Conservation (phyloP, 805 yeast genomes). For the Nakazawaea siamensis region DNA sequence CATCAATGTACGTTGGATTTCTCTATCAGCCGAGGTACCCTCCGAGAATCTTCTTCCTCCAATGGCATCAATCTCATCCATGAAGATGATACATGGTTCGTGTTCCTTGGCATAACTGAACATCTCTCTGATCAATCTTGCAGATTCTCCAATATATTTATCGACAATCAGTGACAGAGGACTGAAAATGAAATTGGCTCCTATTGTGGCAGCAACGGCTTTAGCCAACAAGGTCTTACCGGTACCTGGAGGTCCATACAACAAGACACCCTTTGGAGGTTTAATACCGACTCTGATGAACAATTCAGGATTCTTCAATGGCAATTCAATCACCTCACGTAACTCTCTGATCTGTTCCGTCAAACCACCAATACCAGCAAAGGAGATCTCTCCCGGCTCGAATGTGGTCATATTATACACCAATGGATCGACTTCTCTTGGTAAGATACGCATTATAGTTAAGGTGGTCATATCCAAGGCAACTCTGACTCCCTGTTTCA, state of each 20-base stretch:
- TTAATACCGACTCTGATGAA: constrained; percentile 94
- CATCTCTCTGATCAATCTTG: constrained; percentile 95
- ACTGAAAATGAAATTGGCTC: constrained; percentile 95
- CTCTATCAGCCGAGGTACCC: constrained; percentile 98
- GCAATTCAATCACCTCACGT: constrained; percentile 95
- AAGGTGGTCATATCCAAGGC: constrained; percentile 96
- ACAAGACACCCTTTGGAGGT: constrained; percentile 96
- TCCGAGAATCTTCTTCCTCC: constrained; percentile 97
- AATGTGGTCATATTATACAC: constrained; percentile 97
- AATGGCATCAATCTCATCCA: constrained; percentile 98
- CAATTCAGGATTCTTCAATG: constrained; percentile 93
- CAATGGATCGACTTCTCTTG: constrained; percentile 96
- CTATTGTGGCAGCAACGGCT: constrained; percentile 97
- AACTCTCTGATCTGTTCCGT: constrained; percentile 93
- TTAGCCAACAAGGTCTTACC: constrained; percentile 95
- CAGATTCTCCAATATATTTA: constrained; percentile 96
- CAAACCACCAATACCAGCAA: constrained; percentile 93
- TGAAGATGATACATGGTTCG: constrained; percentile 95
- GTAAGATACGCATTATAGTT: constrained; percentile 94
- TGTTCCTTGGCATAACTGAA: constrained; percentile 96
- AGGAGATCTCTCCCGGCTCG: constrained; percentile 95
- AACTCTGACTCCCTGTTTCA: constrained; percentile 92
- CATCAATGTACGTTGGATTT: constrained; percentile 96
- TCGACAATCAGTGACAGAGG: constrained; percentile 98
- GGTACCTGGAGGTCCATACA: constrained; percentile 98